A percentile compares a stretch with the other conserved stretches of the same genome.
Evolutionary conservation across 495 filamentous ascomycete species (phyloP).

Genomic region (Annulohypoxylon bovei): DNA sequence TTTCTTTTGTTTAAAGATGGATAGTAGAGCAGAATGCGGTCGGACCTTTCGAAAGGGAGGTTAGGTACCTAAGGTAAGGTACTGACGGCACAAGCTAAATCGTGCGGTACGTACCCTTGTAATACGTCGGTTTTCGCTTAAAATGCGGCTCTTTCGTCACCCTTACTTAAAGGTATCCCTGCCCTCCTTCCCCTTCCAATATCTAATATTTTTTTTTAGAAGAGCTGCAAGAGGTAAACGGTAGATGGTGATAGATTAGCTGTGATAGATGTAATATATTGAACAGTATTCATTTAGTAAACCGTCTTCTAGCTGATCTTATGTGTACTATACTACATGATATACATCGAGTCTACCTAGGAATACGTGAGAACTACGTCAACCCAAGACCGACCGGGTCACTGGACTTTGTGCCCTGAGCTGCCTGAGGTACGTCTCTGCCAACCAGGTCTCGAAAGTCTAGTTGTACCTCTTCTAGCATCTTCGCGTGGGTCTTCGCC

Average conservation of each 20-base stretch:
- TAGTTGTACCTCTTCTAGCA: slow-evolving; percentile 85
- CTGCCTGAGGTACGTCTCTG: slow-evolving; percentile 47
- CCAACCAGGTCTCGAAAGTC: slow-evolving; percentile 83
- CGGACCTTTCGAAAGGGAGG: slow-evolving; percentile 1
- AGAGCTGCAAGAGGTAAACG: not conserved
- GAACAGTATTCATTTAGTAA: not conserved
- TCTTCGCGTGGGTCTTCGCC: slow-evolving; percentile 79
- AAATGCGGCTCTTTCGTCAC: not conserved
- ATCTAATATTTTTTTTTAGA: not conserved
- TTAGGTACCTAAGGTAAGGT: slow-evolving; percentile 12
- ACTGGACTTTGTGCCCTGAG: slow-evolving; percentile 31
- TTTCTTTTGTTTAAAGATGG: slow-evolving; percentile 8
- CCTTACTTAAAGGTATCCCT: not conserved
- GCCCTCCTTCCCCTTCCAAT: too few species aligned
- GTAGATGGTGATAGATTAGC: not conserved
- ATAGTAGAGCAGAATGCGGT: slow-evolving; percentile 1
- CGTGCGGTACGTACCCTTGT: not conserved
- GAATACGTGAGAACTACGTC: slow-evolving; percentile 31
- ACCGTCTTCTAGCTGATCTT: not conserved
- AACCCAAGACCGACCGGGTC: slow-evolving; percentile 56
- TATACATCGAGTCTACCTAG: slow-evolving; percentile 2
- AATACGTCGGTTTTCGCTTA: slow-evolving; percentile 16
- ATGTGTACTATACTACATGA: not conserved
- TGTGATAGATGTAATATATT: not conserved
- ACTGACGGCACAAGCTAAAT: not conserved